Evolutionary conservation across 2,329 filamentous ascomycete genomes (phyloP), one percentile per base, ranked within the genome.

Genomic region (Polytolypa hystricis): DNA sequence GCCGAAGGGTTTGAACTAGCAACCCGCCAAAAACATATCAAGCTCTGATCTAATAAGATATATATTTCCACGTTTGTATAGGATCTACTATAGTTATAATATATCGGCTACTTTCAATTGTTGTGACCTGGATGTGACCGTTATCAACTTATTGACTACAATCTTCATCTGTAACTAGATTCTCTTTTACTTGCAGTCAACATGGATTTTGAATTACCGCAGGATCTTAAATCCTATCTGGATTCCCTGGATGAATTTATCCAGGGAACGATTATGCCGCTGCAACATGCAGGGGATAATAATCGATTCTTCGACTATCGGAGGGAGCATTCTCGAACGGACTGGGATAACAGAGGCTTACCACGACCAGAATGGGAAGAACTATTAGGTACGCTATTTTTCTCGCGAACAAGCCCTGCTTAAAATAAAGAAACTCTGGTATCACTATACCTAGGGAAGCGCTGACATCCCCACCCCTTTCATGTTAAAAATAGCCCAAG

Each of bases 221-320:
- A 56, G 4, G 67, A 67, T 20, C 59, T 77, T 1, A 50, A 64
- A 29, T 40, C 58, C 5, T 70, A 71, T 47, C 54, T 77, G 19
- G 40, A 51, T 18, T 53, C 58, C n/a, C 57, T 78, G 9, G 73
- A 77, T 54, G 48, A 50, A n/a, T 77, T 77, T 56, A 76, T 79
- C 45, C 58, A 66, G 2, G 49, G 53, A 10, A 64, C 66, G 33
- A 77, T 76, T 45, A 54, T 58, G 0, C 73, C 72, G 1, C 57
- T 77, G 1, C 71, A 79, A 51, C 55, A 68, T 42, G 55, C 58
- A 16, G 55, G 72, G 47, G 71, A 77, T 52, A 79, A 79, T 49
- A 62, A 73, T 37, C 69, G 73, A 40, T 79, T 79, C 66, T 79
- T 79, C 56, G 74, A 79, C 53, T 70, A 79, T 53, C 68, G 74